Evolutionary conservation across 2,329 filamentous ascomycete genomes (phyloP), one percentile per base, ranked within the genome.

Genomic region (Pleoardoris graminearum): DNA sequence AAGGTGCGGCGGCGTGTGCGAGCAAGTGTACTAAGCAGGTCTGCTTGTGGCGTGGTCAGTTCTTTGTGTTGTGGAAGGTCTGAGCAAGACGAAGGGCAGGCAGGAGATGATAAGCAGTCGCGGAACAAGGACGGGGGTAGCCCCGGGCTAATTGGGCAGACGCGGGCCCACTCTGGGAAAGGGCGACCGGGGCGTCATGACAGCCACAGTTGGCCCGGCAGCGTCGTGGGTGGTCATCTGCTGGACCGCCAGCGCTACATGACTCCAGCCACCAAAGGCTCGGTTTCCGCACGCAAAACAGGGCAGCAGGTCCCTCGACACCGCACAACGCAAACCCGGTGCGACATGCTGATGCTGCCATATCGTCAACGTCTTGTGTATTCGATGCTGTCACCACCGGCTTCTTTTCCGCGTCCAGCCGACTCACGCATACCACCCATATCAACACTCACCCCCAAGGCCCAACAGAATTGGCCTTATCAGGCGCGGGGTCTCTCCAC

Each of bases 391-490:
- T 46, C 43, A 46, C 30, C 16, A 46, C 30, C 12, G 42, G 17
- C 46, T 48, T 45, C 51, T 39, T 48, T 53, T 67, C 67, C 66
- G 65, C 61, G 55, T 53, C 55, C 63, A 63, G 59, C 67, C 68
- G 67, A 67, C 50, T 58, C 60, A 50, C 54, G 29, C 56, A 51
- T 53, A 51, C 62, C 63, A 60, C 54, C 60, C 55, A 46, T 61
- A 55, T 50, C 60, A 57, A 65, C 69, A 68, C 66, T 60, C 61
- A 47, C 60, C 50, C n/a, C 48, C 52, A 61, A 47, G 29, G 50
- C 61, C 47, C 58, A 63, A 54, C 57, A 58, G 59, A 33, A 69
- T 69, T 69, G 69, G 69, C 56, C 62, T 69, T 68, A 65, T 69
- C 66, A 53, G 33, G 54, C 59, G 65, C 63, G 66, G 63, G 64